Base-by-base conservation (phyloP, 2,329 filamentous ascomycete genomes). In the Cryphonectria carpinicola region DNA sequence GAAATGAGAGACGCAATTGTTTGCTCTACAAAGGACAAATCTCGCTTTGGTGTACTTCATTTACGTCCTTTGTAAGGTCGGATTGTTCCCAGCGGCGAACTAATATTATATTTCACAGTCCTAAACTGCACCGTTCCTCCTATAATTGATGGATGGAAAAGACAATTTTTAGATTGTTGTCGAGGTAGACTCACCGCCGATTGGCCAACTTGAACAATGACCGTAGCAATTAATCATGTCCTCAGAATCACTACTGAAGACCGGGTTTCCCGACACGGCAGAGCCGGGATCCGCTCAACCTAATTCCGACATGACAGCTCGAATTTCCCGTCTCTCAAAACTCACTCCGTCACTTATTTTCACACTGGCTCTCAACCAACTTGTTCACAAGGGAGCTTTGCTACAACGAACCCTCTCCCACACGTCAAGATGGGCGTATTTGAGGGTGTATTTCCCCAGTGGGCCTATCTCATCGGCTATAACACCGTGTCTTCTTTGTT, bases 401-500 rank as follows among this genome's bases (percentile, higher is more conserved):
- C 28, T 4, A 35, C 56, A 13, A n/a, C 35, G 6, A 41, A 25
- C 58, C 35, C 35, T 17, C 61, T 14, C 6, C 39, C 39, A 32
- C 61, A 63, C 14, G 41, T 25, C 19, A 49, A 10, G 1, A 72
- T 72, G 71, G 62, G 71, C 25, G 71, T 72, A 35, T 69, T 72
- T 35, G 71, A 72, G 62, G 71, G 71, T 7, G 22, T 39, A 17
- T 72, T 72, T 49, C 71, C 71, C 7, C 66, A 72, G 32, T 72
- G 71, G 71, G 65, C 52, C n/a, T 72, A 72, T n/a, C 46, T 72
- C n/a, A 72, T 72, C 17, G 71, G 68, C 63, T 72, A 71, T 43
- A 72, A 72, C 35, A 56, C 58, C 39, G 28, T 71, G 37, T 71
- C 56, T 1, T 58, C 69, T 22, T 19, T 72, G 6, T 56, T 72